phyloP scores from a whole-genome alignment of 2,329 filamentous ascomycete genomes.

The Penicillium psychrosexuale region DNA sequence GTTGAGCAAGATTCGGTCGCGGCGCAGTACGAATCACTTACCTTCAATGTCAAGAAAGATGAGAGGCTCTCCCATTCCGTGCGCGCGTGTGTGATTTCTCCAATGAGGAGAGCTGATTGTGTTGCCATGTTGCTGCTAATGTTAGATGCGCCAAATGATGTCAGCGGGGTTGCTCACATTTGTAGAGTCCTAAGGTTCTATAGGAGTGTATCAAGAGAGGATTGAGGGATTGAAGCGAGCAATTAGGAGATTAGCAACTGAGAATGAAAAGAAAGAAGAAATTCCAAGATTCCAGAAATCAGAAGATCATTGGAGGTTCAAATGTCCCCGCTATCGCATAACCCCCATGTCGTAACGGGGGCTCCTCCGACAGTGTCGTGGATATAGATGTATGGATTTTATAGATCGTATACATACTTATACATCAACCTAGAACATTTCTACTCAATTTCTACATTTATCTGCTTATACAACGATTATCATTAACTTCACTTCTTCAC shows the following conservation, averaged over 20 bases:
- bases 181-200: not conserved
- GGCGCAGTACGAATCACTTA: constrained; percentile 13
- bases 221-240: not conserved
- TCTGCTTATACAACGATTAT: not conserved
- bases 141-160: constrained; percentile 13
- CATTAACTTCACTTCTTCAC: not conserved
- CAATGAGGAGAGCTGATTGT: constrained; percentile 45
- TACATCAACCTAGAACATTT: not conserved
- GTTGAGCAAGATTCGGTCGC: not conserved
- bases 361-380: not conserved
- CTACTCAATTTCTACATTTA: not conserved
- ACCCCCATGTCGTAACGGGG: constrained; percentile 3
- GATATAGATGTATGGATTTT: not conserved
- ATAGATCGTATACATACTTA: too few species aligned
- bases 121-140: constrained; percentile 27
- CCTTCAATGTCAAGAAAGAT: constrained; percentile 43
- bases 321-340: constrained; percentile 3
- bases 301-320: not conserved
- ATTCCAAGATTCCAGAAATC: not conserved
- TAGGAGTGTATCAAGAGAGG: not conserved
- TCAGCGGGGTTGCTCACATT: not conserved
- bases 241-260: not conserved
- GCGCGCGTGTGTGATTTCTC: constrained; percentile 42
- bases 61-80: constrained; percentile 45
- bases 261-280: not conserved